A percentile compares a stretch with the other conserved stretches of the same genome.
These are phyloP conservation scores for Sphagnurus paluster DNA, from an alignment of 1,284 basidiomycete species.

Conservation along the genomic window DNA sequence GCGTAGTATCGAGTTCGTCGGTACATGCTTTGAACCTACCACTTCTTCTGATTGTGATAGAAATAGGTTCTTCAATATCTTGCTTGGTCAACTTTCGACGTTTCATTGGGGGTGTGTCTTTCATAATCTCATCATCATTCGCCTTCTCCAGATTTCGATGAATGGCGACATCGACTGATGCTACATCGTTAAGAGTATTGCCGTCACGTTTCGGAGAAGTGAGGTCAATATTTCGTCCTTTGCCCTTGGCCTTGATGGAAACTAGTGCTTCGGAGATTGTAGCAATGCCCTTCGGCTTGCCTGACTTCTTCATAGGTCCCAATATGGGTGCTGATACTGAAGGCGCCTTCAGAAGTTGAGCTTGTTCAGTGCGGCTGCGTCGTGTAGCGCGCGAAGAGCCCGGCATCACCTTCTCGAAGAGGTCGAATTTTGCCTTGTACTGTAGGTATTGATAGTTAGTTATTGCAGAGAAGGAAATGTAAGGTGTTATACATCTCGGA, in stretches of 20 bases:
- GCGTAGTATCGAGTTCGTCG: constrained; percentile 1
- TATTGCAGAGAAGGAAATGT: constrained; percentile 2
- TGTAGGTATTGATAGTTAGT: constrained; percentile 30
- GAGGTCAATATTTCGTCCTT: constrained; percentile 4
- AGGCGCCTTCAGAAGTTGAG: constrained; percentile 35
- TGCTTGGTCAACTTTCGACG: constrained; percentile 9
- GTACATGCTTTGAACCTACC: constrained; percentile 12
- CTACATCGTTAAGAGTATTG: constrained; percentile 5
- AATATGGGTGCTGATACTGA: constrained; percentile 23
- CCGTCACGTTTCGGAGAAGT: not conserved
- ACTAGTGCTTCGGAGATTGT: constrained; percentile 27
- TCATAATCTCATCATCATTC: not conserved
- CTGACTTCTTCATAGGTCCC: constrained; percentile 20
- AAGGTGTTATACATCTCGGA: constrained; percentile 59
- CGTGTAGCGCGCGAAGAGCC: constrained; percentile 65
- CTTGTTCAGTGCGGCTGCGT: constrained; percentile 54
- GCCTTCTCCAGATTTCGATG: constrained; percentile 2
- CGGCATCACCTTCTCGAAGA: constrained; percentile 48
- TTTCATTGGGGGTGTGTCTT: constrained; percentile 3
- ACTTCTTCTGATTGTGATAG: constrained; percentile 18
- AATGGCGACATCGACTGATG: constrained; percentile 6
- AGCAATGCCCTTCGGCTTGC: constrained; percentile 17
- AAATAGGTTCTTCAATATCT: constrained; percentile 12
- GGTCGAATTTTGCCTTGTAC: constrained; percentile 67
- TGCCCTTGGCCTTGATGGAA: constrained; percentile 19